phyloP scores from a whole-genome alignment of 106 monocot species.

The Chionographis japonica region DNA sequence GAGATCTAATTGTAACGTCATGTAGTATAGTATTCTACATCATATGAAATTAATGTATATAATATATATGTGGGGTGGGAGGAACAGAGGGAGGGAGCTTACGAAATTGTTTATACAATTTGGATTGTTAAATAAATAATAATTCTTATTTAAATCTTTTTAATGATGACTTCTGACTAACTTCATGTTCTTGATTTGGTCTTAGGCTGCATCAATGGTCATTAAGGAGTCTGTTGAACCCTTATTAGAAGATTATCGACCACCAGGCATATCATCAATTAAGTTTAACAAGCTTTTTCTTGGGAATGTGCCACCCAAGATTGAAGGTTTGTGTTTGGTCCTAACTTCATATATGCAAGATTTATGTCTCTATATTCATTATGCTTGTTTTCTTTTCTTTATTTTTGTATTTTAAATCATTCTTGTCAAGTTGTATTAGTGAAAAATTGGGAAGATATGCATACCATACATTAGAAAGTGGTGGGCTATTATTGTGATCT shows the following conservation, averaged over 20 bases:
- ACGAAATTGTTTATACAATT: too few relatives aligned
- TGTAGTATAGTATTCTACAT: too few relatives aligned
- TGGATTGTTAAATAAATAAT: not conserved
- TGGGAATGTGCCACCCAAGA: constrained; percentile 91
- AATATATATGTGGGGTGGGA: too few relatives aligned
- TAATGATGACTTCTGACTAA: not conserved
- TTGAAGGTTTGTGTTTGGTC: constrained; percentile 66
- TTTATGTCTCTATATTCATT: not conserved
- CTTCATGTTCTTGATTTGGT: constrained; percentile 20
- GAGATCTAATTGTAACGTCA: too few relatives aligned
- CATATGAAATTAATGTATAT: too few relatives aligned
- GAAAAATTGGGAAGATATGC: too few relatives aligned
- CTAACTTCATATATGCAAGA: too few relatives aligned
- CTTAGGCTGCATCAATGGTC: constrained; percentile 71
- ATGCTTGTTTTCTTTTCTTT: not conserved
- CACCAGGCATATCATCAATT: constrained; percentile 92
- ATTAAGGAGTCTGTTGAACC: constrained; percentile 95
- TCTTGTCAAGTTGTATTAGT: too few relatives aligned
- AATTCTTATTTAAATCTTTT: not conserved
- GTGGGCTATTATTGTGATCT: too few relatives aligned
- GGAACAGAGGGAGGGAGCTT: too few relatives aligned
- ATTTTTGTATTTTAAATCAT: not conserved
- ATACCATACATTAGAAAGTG: too few relatives aligned
- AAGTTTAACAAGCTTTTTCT: constrained; percentile 95
- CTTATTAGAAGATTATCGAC: constrained; percentile 83